These are phyloP conservation scores for Pisolithus marmoratus DNA, from an alignment of 768 basidiomycete genomes.

Conservation along the genomic window DNA sequence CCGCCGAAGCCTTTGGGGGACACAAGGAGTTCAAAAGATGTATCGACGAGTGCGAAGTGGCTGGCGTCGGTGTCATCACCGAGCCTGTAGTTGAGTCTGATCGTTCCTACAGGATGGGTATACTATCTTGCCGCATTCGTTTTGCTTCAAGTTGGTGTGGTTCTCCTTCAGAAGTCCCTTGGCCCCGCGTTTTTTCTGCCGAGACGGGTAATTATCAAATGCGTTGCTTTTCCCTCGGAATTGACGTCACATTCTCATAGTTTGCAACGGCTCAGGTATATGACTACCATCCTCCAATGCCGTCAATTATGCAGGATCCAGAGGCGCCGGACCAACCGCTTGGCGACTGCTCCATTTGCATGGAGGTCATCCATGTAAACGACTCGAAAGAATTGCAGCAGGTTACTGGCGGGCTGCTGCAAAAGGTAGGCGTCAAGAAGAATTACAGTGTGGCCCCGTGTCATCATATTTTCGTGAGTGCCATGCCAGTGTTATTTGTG, in stretches of 20 bases:
- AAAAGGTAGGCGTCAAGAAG: slow-evolving; percentile 40
- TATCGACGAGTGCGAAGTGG: no score
- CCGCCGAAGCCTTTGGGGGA: no score
- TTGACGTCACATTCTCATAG: slow-evolving; percentile 31
- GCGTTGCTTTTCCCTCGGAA: not conserved
- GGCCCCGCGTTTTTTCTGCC: slow-evolving; percentile 86
- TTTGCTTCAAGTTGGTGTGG: slow-evolving; percentile 50
- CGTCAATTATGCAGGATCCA: slow-evolving; percentile 49
- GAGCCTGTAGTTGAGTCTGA: no score
- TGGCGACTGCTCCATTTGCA: slow-evolving; percentile 90
- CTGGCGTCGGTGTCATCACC: no score
- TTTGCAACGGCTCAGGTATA: slow-evolving; percentile 57
- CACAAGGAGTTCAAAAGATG: no score
- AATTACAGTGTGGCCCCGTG: slow-evolving; percentile 85
- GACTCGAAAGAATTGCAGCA: slow-evolving; percentile 32
- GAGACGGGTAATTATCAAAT: slow-evolving; percentile 30
- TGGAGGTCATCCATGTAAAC: slow-evolving; percentile 73
- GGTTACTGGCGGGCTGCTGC: slow-evolving; percentile 33
- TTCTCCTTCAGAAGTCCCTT: slow-evolving; percentile 69
- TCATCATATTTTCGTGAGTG: slow-evolving; percentile 77
- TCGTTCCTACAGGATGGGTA: slow-evolving; percentile 50
- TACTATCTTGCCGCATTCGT: slow-evolving; percentile 56
- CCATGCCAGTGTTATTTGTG: slow-evolving; percentile 1
- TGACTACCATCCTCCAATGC: slow-evolving; percentile 82
- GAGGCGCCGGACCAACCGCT: slow-evolving; percentile 72